phyloP scores from a whole-genome alignment of 805 yeast species.

The Priceomyces carsonii region DNA sequence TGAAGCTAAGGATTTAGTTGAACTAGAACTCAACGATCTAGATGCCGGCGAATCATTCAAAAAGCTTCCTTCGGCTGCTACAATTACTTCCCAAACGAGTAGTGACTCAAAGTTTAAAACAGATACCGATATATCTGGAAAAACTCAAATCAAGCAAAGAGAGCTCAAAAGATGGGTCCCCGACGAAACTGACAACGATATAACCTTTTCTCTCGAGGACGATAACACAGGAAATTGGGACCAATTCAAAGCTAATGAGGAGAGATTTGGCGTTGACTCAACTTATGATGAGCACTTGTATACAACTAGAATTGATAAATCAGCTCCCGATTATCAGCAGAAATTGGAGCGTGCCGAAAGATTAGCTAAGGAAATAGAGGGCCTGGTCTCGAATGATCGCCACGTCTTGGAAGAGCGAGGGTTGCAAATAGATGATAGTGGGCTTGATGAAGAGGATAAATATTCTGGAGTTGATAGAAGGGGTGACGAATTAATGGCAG shows the following conservation, averaged over 20 bases:
- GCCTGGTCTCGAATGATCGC: slow-evolving; percentile 63
- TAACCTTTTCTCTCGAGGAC: slow-evolving; percentile 37
- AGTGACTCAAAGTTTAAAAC: slow-evolving; percentile 57
- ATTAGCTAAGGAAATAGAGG: slow-evolving; percentile 82
- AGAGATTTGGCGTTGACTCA: slow-evolving; percentile 84
- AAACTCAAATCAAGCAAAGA: slow-evolving; percentile 53
- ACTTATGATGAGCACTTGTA: slow-evolving; percentile 83
- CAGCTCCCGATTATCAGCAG: slow-evolving; percentile 70
- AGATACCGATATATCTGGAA: slow-evolving; percentile 77
- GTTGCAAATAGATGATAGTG: slow-evolving; percentile 70
- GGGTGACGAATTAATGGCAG: slow-evolving; percentile 50
- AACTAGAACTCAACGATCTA: slow-evolving; percentile 44
- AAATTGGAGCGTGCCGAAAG: slow-evolving; percentile 70
- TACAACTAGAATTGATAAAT: slow-evolving; percentile 72
- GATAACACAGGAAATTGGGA: slow-evolving; percentile 63
- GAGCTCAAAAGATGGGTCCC: slow-evolving; percentile 87
- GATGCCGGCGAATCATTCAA: slow-evolving; percentile 25
- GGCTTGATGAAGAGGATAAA: slow-evolving; percentile 92
- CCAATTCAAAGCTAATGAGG: slow-evolving; percentile 89
- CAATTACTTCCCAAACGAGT: slow-evolving; percentile 1
- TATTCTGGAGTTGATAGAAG: slow-evolving; percentile 88
- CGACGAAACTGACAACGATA: slow-evolving; percentile 38
- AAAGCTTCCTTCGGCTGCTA: slow-evolving; percentile 7
- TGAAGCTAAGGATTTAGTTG: slow-evolving; percentile 51
- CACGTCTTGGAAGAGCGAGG: slow-evolving; percentile 96